These are phyloP conservation scores for Colletotrichum sp. DNA, from an alignment of 2,329 filamentous ascomycete species.

Conservation along the genomic window DNA sequence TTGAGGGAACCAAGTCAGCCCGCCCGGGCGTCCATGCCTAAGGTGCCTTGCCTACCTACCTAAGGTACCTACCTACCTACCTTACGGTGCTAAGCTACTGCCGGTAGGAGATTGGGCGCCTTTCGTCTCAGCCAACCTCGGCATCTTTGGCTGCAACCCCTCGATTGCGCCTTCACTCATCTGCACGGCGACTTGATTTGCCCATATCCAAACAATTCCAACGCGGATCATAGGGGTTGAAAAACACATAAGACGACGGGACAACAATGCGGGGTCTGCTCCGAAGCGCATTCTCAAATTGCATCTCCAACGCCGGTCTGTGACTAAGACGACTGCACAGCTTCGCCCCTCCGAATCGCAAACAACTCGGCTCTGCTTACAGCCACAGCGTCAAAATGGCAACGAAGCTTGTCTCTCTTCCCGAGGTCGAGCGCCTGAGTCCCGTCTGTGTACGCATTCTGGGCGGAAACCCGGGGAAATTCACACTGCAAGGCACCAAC, in stretches of 20 bases:
- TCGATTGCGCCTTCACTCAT: constrained; percentile 6
- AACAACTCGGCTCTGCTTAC: background rate
- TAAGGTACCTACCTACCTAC: too few species aligned
- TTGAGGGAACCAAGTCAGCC: background rate
- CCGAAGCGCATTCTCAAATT: background rate
- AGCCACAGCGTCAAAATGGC: constrained; percentile 54
- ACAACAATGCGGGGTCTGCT: background rate
- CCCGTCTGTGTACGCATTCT: constrained; percentile 82
- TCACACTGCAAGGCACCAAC: constrained; percentile 81
- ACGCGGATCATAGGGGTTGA: background rate
- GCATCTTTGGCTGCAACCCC: background rate
- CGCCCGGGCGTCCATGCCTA: too few species aligned
- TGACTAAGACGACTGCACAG: background rate
- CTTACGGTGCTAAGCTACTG: too few species aligned
- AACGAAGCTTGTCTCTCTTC: constrained; percentile 66
- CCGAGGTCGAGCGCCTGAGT: constrained; percentile 79
- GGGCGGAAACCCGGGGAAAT: constrained; percentile 89
- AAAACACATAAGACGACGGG: background rate
- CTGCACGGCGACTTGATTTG: background rate
- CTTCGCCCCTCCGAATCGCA: background rate
- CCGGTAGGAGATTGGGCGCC: background rate
- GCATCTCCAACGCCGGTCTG: background rate
- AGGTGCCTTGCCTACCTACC: too few species aligned
- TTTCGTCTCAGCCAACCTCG: constrained; percentile 1
- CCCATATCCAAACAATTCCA: background rate